Percentiles rank a stretch among this genome's conserved stretches.
Conservation (phyloP, 2,329 filamentous ascomycete species). For the Diaporthe amygdali region DNA sequence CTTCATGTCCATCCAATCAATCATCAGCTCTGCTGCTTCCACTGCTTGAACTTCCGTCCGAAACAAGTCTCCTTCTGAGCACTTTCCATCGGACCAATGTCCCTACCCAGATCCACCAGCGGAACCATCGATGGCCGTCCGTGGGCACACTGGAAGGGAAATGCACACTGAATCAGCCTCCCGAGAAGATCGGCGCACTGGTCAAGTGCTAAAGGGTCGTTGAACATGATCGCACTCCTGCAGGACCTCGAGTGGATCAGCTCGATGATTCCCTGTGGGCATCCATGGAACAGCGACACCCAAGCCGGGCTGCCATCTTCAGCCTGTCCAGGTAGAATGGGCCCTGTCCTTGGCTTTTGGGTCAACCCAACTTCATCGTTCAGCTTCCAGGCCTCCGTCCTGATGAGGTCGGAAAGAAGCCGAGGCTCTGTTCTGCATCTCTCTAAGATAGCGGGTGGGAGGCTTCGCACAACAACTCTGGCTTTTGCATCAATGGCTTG, state of each 20-base stretch:
- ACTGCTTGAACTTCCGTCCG: not conserved
- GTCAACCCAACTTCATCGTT: slow-evolving; percentile 46
- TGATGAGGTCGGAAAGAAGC: slow-evolving; percentile 75
- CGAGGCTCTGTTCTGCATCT: slow-evolving; percentile 76
- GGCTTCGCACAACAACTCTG: slow-evolving; percentile 33
- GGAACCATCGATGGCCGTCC: slow-evolving; percentile 72
- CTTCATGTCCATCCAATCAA: too few species aligned
- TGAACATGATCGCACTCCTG: slow-evolving; percentile 86
- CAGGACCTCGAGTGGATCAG: slow-evolving; percentile 79
- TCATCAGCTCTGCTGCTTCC: not conserved
- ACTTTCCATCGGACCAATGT: not conserved
- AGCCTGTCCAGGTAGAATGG: not conserved
- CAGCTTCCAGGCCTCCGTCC: slow-evolving; percentile 74
- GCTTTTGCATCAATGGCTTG: slow-evolving; percentile 27
- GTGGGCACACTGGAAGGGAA: slow-evolving; percentile 86
- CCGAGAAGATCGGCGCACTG: slow-evolving; percentile 65
- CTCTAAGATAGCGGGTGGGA: slow-evolving; percentile 78
- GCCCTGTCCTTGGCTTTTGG: not conserved
- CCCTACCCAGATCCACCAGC: slow-evolving; percentile 57
- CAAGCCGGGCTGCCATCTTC: slow-evolving; percentile 45
- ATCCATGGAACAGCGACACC: slow-evolving; percentile 68
- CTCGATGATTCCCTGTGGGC: slow-evolving; percentile 78
- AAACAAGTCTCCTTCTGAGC: not conserved
- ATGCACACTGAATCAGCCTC: slow-evolving; percentile 65
- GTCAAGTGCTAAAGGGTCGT: slow-evolving; percentile 64